A percentile compares a stretch with the other conserved stretches of the same genome.
Conservation (phyloP, 306 rosid species). For the Casuarina glauca region DNA sequence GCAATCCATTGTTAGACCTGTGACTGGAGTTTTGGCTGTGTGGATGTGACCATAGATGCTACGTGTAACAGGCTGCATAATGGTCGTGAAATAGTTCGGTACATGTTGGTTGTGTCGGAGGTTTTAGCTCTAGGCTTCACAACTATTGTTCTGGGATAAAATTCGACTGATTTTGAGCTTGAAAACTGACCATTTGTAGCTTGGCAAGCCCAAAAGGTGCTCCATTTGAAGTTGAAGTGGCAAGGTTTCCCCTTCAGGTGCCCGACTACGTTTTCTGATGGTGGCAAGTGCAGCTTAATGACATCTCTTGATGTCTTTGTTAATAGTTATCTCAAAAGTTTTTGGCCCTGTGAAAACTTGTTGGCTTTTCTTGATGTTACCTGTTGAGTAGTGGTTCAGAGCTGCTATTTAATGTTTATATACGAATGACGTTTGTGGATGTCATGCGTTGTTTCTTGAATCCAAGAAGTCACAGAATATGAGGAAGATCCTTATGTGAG, state of each 20-base stretch:
- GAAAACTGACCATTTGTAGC: conserved; percentile 32
- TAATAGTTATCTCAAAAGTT: not conserved
- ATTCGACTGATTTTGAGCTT: conserved; percentile 7
- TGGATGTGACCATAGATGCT: not conserved
- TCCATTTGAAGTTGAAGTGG: conserved; percentile 66
- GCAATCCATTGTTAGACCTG: not conserved
- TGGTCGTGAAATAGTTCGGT: not conserved
- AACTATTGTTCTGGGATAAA: not conserved
- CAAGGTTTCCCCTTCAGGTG: conserved; percentile 63
- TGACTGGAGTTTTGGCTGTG: not conserved
- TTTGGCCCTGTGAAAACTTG: not conserved
- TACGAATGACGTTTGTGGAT: not conserved
- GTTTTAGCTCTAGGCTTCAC: too few species aligned
- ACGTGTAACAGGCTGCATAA: not conserved
- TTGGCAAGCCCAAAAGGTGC: conserved; percentile 50
- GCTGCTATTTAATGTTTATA: not conserved
- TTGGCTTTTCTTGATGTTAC: not conserved
- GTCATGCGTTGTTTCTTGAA: not conserved
- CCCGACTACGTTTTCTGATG: conserved; percentile 82
- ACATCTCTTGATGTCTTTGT: not conserved
- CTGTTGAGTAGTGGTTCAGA: not conserved
- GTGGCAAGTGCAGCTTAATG: not conserved
- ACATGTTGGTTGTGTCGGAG: not conserved
- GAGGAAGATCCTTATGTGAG: not conserved
- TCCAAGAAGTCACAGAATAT: not conserved